Evolutionary conservation across 2,329 filamentous ascomycete species (phyloP).

Genomic region (Fusarium pilosicola): DNA sequence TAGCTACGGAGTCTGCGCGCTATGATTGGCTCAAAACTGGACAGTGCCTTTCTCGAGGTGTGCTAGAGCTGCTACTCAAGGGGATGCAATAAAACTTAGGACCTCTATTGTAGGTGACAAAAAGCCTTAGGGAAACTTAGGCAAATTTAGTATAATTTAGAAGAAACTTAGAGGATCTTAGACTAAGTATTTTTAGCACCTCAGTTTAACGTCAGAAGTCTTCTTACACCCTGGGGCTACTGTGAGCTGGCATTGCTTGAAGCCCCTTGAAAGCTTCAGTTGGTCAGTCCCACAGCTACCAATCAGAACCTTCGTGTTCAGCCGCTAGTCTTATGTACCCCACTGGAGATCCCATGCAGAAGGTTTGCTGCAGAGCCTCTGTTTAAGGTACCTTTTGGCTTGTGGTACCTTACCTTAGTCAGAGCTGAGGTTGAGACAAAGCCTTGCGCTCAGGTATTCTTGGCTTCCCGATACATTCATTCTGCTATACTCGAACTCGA

Average conservation of each 20-base stretch:
- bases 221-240: no score
- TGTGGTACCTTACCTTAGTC: conserved; percentile 37
- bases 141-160: no score
- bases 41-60: conserved; percentile 13
- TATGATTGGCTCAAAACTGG: conserved; percentile 31
- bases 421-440: conserved; percentile 10
- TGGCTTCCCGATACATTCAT: conserved; percentile 16
- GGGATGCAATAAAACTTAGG: no score
- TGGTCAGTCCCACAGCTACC: conserved; percentile 13
- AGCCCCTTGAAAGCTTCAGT: conserved; percentile 28
- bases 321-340: conserved; percentile 11
- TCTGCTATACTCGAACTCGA: not conserved
- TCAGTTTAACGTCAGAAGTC: no score
- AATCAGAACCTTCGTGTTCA: conserved; percentile 18
- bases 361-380: conserved; percentile 32
- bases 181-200: no score
- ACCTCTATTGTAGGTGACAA: no score
- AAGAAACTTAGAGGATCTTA: no score
- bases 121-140: no score
- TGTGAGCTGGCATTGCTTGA: conserved; percentile 40
- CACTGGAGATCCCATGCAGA: conserved; percentile 34
- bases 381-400: conserved; percentile 31
- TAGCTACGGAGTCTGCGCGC: conserved; percentile 34
- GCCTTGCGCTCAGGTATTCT: conserved; percentile 3
- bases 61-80: conserved; percentile 33